Percentiles rank a stretch among this genome's conserved stretches.
Evolutionary conservation across 2,329 filamentous ascomycete species (phyloP).

Genomic region (Colletotrichum karsti): DNA sequence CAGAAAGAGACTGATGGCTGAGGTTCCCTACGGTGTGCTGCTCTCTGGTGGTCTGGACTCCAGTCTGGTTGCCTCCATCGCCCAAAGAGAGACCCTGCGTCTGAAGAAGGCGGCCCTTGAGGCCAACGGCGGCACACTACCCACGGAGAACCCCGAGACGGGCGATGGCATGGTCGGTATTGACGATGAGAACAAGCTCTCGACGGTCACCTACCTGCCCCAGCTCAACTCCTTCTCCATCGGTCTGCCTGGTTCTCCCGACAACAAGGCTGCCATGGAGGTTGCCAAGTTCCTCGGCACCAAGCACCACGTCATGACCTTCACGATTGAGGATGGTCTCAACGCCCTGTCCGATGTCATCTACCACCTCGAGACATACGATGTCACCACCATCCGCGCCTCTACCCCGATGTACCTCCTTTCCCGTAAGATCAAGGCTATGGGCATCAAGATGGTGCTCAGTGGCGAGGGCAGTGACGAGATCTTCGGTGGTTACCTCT

Average conservation of each 20-base stretch:
- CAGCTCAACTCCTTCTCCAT: conserved; percentile 99
- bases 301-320: conserved; percentile 97
- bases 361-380: conserved; percentile 96
- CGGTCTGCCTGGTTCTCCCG: conserved; percentile 89
- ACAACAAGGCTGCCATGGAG: conserved; percentile 90
- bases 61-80: conserved; percentile 92
- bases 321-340: conserved; percentile 96
- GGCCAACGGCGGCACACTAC: conserved; percentile 52
- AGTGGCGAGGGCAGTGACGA: conserved; percentile 97
- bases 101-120: conserved; percentile 72
- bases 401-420: conserved; percentile 99
- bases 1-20: conserved; percentile 96
- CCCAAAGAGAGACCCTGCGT: conserved; percentile 88
- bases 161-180: conserved; percentile 88
- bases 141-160: conserved; percentile 63
- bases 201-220: conserved; percentile 88
- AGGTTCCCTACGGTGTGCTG: conserved; percentile 96
- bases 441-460: conserved; percentile 99
- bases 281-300: conserved; percentile 97
- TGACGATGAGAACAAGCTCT: conserved; percentile 89
- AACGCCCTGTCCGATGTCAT: conserved; percentile 98
- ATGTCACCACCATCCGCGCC: conserved; percentile 97
- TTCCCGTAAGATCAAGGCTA: conserved; percentile 98
- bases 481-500: conserved; percentile 98
- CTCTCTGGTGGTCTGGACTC: conserved; percentile 96